Conservation (phyloP, 371 early-diverging fungal species). For the Mucor irregularis region DNA sequence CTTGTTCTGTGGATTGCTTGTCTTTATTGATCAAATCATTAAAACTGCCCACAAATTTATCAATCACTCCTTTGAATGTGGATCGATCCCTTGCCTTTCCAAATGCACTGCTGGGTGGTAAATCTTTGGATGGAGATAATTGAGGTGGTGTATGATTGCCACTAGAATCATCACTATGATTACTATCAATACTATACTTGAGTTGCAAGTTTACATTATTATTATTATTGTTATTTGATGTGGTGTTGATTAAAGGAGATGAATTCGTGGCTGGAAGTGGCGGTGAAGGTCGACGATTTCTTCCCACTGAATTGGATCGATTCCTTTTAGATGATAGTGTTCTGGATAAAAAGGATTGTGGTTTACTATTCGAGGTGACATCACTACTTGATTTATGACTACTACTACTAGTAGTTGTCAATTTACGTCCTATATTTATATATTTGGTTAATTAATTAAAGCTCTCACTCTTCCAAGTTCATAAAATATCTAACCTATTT, state of each 20-base stretch:
- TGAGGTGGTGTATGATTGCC: conserved; percentile 5
- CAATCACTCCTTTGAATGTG: conserved; percentile 70
- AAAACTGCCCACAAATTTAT: conserved; percentile 62
- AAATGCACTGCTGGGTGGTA: conserved; percentile 21
- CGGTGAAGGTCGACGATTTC: conserved; percentile 27
- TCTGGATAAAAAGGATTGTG: conserved; percentile 32
- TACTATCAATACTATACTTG: conserved; percentile 20
- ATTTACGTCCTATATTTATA: background rate
- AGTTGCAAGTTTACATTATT: conserved; percentile 8
- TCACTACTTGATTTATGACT: background rate
- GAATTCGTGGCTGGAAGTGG: conserved; percentile 27
- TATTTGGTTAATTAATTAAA: background rate
- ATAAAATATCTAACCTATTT: conserved; percentile 7
- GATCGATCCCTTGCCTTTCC: conserved; percentile 49
- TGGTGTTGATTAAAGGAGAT: conserved; percentile 23
- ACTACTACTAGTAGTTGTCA: background rate
- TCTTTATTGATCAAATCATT: conserved; percentile 62
- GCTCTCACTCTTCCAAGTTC: background rate
- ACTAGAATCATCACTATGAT: conserved; percentile 25
- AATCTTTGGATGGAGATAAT: conserved; percentile 23
- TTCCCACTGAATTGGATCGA: conserved; percentile 27
- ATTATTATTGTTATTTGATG: background rate
- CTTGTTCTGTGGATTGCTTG: conserved; percentile 37
- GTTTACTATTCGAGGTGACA: background rate
- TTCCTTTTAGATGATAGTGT: conserved; percentile 37